phyloP scores from a whole-genome alignment of 2,329 filamentous ascomycete species.

The Hymenoscyphus fraxineus region DNA sequence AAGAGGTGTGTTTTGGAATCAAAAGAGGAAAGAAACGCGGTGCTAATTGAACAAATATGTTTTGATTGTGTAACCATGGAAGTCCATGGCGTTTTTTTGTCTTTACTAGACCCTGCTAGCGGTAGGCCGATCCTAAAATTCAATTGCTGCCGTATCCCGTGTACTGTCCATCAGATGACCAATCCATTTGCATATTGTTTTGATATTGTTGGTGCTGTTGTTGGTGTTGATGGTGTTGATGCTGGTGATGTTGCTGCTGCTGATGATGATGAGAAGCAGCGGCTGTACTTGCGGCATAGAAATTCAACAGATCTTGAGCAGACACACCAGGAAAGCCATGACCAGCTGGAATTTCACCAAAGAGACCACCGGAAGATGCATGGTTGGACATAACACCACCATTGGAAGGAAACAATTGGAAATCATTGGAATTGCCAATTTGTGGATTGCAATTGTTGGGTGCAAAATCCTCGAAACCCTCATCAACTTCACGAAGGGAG shows the following conservation, averaged over 20 bases:
- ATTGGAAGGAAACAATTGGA: constrained; percentile 32
- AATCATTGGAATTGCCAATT: constrained; percentile 23
- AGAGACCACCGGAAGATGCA: constrained; percentile 26
- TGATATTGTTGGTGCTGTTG: too few species aligned
- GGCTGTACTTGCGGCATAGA: constrained; percentile 29
- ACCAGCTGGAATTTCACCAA: constrained; percentile 29
- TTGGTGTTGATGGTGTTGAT: too few species aligned
- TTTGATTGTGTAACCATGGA: constrained; percentile 15
- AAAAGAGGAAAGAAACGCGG: constrained; percentile 19
- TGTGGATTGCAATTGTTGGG: constrained; percentile 23
- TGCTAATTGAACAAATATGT: constrained; percentile 27
- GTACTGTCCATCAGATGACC: constrained; percentile 27
- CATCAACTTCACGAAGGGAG: constrained; percentile 59
- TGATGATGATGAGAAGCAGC: constrained; percentile 19
- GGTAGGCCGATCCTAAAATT: constrained; percentile 12
- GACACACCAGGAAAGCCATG: constrained; percentile 23
- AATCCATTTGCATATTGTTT: constrained; percentile 23
- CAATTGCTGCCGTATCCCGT: constrained; percentile 25
- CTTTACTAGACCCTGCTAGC: constrained; percentile 22
- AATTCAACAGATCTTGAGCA: constrained; percentile 30
- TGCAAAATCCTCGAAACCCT: constrained; percentile 38
- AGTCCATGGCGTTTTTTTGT: constrained; percentile 17
- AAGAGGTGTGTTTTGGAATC: constrained; percentile 1
- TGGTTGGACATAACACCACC: constrained; percentile 24
- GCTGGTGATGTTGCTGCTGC: constrained; percentile 6